Evolutionary conservation across 2,329 filamentous ascomycete species (phyloP), one percentile per base, ranked within the genome.

Genomic region (Phyllosticta citribraziliensis): DNA sequence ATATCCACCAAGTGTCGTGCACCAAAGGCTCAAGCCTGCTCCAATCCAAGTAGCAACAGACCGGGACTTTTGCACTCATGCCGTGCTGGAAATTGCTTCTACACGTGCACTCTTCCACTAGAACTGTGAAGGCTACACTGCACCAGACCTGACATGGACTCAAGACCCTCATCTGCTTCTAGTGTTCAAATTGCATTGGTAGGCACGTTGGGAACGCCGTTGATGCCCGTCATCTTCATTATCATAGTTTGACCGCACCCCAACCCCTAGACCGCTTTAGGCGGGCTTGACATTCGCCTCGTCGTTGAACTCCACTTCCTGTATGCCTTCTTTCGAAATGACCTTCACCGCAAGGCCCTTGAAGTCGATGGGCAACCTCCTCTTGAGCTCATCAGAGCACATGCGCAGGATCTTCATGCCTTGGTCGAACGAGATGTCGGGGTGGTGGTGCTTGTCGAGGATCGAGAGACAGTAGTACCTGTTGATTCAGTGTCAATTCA

Each of bases 381-480:
- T 86, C 84, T 97, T 96, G 73, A 99, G 80, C 81, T 99, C 94
- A 75, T 97, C 92, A 67, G 90, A 94, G 79, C 94, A 99, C 87
- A 97, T 88, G 69, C 85, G 87, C 70, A 99, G 80, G 65, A 99
- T 85, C 81, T 96, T 94, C 78, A 96, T 84, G 62, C 94, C 94
- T 75, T 96, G 84, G 65, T 88, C 91, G 60, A 94, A 86, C 64
- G 83, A 84, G 75, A 99, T 97, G 72, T 97, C 88, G 55, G 94
- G 93, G 72, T 97, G 89, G 75, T 99, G 94, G 75, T 99, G 94
- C 81, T 99, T 99, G 80, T 99, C 94, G 57, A 99, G 85, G 68
- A 96, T 95, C 6, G 91, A 95, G 64, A 99, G 83, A 76, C 94
- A 99, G 82, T 99, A 99, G 82, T 97, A 97, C 78, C 87, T 91